Evolutionary conservation across 176 grass and related monocot species (phyloP).

Genomic region (Poa pratensis): DNA sequence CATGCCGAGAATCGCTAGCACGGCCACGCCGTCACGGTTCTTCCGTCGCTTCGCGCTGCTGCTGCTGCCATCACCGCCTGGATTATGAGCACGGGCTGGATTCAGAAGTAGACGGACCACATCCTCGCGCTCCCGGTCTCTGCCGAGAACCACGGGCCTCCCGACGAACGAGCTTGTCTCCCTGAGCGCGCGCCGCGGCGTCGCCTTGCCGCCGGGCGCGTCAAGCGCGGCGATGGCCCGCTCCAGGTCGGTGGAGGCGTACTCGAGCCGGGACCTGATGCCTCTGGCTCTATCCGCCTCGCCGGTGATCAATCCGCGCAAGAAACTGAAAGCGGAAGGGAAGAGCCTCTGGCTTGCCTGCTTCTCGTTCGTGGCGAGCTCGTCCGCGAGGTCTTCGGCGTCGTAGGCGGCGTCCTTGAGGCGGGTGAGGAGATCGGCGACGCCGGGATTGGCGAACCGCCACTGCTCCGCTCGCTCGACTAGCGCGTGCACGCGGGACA

Average conservation of each 20-base stretch:
- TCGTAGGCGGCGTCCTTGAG: conserved; percentile 40
- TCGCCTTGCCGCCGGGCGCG: neutral
- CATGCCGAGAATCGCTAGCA: conserved; percentile 45
- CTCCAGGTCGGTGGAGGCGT: conserved; percentile 19
- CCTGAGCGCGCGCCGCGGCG: neutral
- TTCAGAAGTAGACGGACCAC: conserved; percentile 28
- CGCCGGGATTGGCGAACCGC: conserved; percentile 12
- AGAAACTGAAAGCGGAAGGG: neutral
- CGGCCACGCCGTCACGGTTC: conserved; percentile 8
- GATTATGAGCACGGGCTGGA: neutral
- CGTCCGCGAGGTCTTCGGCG: conserved; percentile 40
- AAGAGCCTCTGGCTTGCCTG: neutral
- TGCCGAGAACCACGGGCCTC: conserved; percentile 27
- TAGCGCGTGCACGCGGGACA: conserved; percentile 10
- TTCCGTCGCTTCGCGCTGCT: neutral
- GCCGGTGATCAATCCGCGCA: conserved; percentile 29
- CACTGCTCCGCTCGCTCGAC: conserved; percentile 33
- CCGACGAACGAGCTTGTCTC: conserved; percentile 37
- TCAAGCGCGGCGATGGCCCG: conserved; percentile 18
- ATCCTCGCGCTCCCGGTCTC: conserved; percentile 32
- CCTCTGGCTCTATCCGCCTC: neutral
- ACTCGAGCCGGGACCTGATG: conserved; percentile 28
- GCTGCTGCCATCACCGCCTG: neutral
- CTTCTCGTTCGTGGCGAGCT: conserved; percentile 25
- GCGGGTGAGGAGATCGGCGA: conserved; percentile 32